Conservation (phyloP, 2,329 filamentous ascomycete genomes). For the Fusarium albidum region DNA sequence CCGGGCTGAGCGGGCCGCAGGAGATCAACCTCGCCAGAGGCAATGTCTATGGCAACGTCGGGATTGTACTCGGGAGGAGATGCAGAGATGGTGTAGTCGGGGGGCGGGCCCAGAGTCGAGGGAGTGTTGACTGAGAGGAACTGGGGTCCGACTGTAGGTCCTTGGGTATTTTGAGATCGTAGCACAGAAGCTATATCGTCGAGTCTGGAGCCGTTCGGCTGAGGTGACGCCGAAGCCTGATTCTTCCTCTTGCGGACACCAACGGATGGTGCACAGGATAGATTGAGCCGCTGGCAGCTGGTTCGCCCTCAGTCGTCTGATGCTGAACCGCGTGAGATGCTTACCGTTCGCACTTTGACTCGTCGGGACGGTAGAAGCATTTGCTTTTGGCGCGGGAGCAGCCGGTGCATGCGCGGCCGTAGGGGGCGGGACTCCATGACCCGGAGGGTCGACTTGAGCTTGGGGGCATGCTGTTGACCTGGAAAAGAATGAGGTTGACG, state of each 20-base stretch:
- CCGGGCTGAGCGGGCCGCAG: conserved; percentile 2
- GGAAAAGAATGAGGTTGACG: background rate
- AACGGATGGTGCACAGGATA: conserved; percentile 49
- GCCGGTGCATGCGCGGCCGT: conserved; percentile 52
- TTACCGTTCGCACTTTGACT: conserved; percentile 46
- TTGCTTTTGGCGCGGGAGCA: conserved; percentile 56
- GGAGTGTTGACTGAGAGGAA: background rate
- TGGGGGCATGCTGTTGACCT: background rate
- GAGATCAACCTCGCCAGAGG: conserved; percentile 8
- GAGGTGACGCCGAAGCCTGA: conserved; percentile 10
- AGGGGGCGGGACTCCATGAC: conserved; percentile 42
- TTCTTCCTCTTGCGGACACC: conserved; percentile 42
- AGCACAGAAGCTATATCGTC: conserved; percentile 41
- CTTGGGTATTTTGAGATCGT: conserved; percentile 6
- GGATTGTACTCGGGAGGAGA: conserved; percentile 7
- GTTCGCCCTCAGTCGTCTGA: no score
- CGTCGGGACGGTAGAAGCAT: conserved; percentile 47
- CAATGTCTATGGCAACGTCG: conserved; percentile 18
- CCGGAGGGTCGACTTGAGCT: background rate
- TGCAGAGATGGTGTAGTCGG: background rate
- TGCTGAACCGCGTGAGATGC: background rate
- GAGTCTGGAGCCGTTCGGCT: background rate
- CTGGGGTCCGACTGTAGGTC: background rate
- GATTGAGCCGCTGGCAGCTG: conserved; percentile 50
- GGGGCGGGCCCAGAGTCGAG: background rate